Conservation (phyloP, 106 monocot genomes). For the Platanthera zijinensis region DNA sequence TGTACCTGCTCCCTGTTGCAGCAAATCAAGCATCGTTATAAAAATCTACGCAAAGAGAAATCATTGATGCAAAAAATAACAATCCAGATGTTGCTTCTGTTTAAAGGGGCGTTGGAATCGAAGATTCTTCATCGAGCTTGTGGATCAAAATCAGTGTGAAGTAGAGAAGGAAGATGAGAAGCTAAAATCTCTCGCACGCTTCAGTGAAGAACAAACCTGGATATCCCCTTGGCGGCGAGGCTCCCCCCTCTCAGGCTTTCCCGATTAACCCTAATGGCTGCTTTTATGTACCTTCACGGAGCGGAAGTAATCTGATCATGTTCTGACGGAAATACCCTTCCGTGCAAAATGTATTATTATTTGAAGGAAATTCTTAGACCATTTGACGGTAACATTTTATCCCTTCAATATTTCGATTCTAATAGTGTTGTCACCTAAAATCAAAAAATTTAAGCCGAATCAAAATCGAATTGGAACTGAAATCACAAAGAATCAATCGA, state of each 20-base stretch:
- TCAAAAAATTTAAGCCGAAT: no score
- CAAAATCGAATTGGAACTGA: no score
- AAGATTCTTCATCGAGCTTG: background rate
- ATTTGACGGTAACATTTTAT: no score
- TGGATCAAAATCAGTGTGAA: background rate
- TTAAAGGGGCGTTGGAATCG: background rate
- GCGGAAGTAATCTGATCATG: no score
- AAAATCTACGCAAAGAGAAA: background rate
- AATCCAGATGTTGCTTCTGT: background rate
- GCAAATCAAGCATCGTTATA: background rate
- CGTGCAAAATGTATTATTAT: no score
- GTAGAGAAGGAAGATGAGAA: background rate
- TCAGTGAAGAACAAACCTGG: background rate
- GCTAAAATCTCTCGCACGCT: background rate
- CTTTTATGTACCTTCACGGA: background rate
- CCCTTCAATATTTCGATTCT: no score
- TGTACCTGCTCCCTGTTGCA: slow-evolving; percentile 8
- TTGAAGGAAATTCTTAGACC: no score
- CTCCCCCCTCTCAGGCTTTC: background rate
- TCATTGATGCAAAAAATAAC: background rate
- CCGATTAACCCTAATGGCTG: background rate
- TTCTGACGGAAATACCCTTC: no score
- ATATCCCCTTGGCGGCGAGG: background rate
- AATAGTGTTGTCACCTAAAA: no score
- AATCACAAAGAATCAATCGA: no score